Conservation (phyloP, 441 rosid genomes). For the Geranium incanum region DNA sequence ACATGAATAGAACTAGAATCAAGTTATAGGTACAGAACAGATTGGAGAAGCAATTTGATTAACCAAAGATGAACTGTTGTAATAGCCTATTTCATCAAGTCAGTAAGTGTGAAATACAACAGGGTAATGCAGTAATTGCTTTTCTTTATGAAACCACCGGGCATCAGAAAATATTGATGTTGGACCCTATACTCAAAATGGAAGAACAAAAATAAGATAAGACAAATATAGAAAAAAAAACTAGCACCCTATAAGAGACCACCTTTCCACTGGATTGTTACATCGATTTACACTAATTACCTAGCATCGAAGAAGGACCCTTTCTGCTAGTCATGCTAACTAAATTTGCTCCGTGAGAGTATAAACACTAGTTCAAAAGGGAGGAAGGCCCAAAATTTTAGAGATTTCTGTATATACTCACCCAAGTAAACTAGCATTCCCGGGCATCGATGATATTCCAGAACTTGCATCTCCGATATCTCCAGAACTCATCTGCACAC, state of each 20-base stretch:
- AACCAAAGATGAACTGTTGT: not conserved
- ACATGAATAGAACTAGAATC: not conserved
- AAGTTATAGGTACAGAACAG: not conserved
- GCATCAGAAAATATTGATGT: not conserved
- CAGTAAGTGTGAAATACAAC: not conserved
- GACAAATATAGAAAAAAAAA: not conserved
- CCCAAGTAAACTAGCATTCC: constrained; percentile 90
- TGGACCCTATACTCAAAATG: not conserved
- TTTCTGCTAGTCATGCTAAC: not conserved
- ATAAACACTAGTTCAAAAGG: not conserved
- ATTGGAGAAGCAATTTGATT: not conserved
- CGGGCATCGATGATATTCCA: constrained; percentile 73
- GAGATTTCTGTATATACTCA: constrained; percentile 18
- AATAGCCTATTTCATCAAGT: not conserved
- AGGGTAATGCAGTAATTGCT: not conserved
- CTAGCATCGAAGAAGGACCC: not conserved
- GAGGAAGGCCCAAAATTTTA: constrained; percentile 4
- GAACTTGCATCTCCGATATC: constrained; percentile 42
- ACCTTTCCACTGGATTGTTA: not conserved
- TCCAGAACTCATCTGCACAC: constrained; percentile 50
- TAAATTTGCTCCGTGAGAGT: not conserved
- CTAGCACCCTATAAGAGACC: not conserved
- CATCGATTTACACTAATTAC: not conserved
- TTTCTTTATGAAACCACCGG: not conserved
- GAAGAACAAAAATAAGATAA: not conserved